Base-by-base conservation (phyloP, 2,329 filamentous ascomycete species). In the Pestalotiopsis sp. region DNA sequence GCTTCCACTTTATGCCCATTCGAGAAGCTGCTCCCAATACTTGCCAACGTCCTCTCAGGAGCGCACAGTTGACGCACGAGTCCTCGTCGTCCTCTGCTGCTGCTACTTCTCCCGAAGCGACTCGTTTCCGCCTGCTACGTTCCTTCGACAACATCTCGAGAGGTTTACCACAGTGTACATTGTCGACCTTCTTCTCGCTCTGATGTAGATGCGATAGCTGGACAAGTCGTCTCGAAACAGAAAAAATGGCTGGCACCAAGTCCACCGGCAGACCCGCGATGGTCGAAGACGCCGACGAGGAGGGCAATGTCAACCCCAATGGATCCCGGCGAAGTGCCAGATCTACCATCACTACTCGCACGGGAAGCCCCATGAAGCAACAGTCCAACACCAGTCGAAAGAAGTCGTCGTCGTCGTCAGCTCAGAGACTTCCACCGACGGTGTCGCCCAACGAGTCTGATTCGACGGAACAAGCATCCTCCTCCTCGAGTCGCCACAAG, bases 371-470 rank as follows among this genome's bases (percentile, higher is more conserved):
- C 2, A 25, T 56, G 13, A 67, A 63, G 59, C 57, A 49, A 23
- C n/a, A 59, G 36, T 41, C 58, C 27, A 67, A 88, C 75, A 87
- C 83, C 23, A 78, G 85, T 71, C 85, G 83, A 75, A 80, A 83
- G 58, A 83, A 85, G 70, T 83, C 76, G 70, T 75, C 84, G 57
- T 77, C 78, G 67, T 73, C 78, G 57, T 77, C 78, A 67, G 73
- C 78, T 65, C 81, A 79, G 69, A 76, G 78, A 60, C 79, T 80
- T 57, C 80, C 83, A 14, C 79, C 81, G 52, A 80, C 81, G 31
- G 78, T 74, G 65, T 75, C 73, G 67, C 71, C 69, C 36, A 69
- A 70, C 68, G 76, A 77, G 70, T 76, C 76, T 36, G 72, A 75
- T 64, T 67, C 66, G 23, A 84, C 82, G 17, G 76, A 80, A 49